Conservation (phyloP, 805 yeast species). For the Saccharomyces eubayanus region DNA sequence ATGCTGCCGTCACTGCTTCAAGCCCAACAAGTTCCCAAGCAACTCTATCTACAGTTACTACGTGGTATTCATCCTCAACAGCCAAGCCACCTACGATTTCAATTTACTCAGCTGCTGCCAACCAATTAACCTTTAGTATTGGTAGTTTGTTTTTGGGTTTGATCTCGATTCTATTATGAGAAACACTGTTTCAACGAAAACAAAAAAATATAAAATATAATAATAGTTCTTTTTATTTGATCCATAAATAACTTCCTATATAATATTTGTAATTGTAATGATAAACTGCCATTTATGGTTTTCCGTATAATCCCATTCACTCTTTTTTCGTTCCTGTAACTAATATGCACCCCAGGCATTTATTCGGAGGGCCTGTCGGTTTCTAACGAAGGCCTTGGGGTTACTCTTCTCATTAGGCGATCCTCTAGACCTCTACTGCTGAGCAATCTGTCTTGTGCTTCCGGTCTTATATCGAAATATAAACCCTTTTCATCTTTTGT, state of each 20-base stretch:
- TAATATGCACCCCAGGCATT: not conserved
- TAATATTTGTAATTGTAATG: not conserved
- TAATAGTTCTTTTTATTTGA: not conserved
- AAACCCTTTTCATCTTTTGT: conserved; percentile 39
- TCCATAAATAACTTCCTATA: not conserved
- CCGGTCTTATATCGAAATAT: conserved; percentile 32
- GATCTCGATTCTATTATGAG: not conserved
- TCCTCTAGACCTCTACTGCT: conserved; percentile 28
- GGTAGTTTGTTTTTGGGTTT: conserved; percentile 10
- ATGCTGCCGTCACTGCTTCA: not conserved
- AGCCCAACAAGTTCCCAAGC: not conserved
- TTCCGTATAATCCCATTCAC: not conserved
- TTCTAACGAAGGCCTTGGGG: conserved; percentile 26
- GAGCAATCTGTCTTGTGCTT: conserved; percentile 37
- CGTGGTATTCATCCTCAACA: not conserved
- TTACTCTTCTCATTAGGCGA: conserved; percentile 23
- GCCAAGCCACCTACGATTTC: not conserved
- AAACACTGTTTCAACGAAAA: conserved; percentile 1
- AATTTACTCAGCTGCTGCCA: conserved; percentile 12
- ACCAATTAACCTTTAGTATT: conserved; percentile 8
- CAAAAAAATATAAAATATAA: not conserved
- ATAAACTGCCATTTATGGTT: not conserved
- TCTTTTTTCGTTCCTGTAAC: not conserved
- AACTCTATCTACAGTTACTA: not conserved
- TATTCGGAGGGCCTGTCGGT: not conserved